Percentiles rank a stretch among this genome's conserved stretches.
phyloP scores from a whole-genome alignment of 306 rosid genomes.

The Citrullus mucosospermus region DNA sequence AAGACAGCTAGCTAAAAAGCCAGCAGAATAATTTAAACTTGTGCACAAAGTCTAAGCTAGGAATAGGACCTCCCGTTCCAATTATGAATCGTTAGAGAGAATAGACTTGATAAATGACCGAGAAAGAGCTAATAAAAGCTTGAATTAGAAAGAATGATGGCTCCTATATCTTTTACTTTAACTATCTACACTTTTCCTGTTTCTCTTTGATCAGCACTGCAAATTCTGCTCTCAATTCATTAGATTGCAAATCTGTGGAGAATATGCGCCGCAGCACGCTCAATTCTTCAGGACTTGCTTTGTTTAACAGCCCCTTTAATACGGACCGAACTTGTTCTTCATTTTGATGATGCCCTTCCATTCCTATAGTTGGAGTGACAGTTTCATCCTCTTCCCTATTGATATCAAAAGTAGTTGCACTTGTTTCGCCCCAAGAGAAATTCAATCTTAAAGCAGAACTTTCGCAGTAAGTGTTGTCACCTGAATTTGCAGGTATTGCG shows the following conservation, averaged over 20 bases:
- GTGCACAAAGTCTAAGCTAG: neutral
- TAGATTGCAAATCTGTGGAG: slow-evolving; percentile 23
- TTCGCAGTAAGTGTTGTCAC: slow-evolving; percentile 7
- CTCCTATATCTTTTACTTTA: slow-evolving; percentile 18
- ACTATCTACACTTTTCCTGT: slow-evolving; percentile 33
- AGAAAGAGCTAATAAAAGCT: neutral
- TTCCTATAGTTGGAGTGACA: slow-evolving; percentile 4
- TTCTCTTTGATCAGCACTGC: slow-evolving; percentile 39
- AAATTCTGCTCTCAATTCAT: slow-evolving; percentile 32
- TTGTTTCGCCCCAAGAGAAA: slow-evolving; percentile 16
- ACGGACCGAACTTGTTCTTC: slow-evolving; percentile 23
- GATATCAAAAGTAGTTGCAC: slow-evolving; percentile 31
- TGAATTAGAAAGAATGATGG: slow-evolving; percentile 34
- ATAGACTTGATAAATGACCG: neutral
- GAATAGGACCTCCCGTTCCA: neutral
- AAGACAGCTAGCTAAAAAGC: neutral
- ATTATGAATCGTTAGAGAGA: slow-evolving; percentile 4
- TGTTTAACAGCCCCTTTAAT: slow-evolving; percentile 35
- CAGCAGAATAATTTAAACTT: slow-evolving; percentile 1
- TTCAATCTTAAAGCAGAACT: slow-evolving; percentile 21
- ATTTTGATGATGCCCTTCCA: slow-evolving; percentile 14
- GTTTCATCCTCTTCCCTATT: slow-evolving; percentile 18
- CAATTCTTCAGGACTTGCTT: slow-evolving; percentile 48
- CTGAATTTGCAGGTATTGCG: neutral
- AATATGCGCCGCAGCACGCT: slow-evolving; percentile 31